These are phyloP conservation scores for Bombardia bombarda DNA, from an alignment of 495 filamentous ascomycete genomes.

Conservation along the genomic window DNA sequence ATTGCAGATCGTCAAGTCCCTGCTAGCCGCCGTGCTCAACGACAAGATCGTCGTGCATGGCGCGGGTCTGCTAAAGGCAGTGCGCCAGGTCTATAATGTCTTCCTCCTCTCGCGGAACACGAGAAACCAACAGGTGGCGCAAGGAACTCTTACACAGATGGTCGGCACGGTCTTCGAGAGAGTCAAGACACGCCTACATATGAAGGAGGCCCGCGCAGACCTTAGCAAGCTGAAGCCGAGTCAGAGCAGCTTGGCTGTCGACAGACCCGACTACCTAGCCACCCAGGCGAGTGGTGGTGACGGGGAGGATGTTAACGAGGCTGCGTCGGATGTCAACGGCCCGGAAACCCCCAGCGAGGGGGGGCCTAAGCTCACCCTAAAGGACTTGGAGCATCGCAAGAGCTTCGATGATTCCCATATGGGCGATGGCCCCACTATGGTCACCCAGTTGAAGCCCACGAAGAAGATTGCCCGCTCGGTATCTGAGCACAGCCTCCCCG, in stretches of 20 bases:
- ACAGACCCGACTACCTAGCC: slow-evolving; percentile 30
- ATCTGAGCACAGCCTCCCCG: slow-evolving; percentile 40
- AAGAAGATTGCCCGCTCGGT: slow-evolving; percentile 51
- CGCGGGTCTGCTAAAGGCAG: slow-evolving; percentile 93
- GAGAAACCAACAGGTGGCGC: slow-evolving; percentile 91
- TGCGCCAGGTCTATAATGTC: slow-evolving; percentile 97
- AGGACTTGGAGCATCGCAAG: slow-evolving; percentile 91
- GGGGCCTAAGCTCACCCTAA: slow-evolving; percentile 77
- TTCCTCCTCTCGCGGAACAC: slow-evolving; percentile 89
- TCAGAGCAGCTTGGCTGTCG: slow-evolving; percentile 38
- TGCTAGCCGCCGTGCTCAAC: slow-evolving; percentile 90
- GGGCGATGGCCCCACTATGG: slow-evolving; percentile 87
- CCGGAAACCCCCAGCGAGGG: slow-evolving; percentile 46
- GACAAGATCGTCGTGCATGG: slow-evolving; percentile 98
- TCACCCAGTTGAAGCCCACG: slow-evolving; percentile 64
- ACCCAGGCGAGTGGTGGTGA: slow-evolving; percentile 27
- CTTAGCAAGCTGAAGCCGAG: slow-evolving; percentile 41
- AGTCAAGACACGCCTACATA: slow-evolving; percentile 75
- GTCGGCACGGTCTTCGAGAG: slow-evolving; percentile 95
- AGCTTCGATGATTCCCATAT: slow-evolving; percentile 87
- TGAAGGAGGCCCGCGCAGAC: slow-evolving; percentile 66
- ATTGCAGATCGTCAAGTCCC: slow-evolving; percentile 94
- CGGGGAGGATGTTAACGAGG: slow-evolving; percentile 39
- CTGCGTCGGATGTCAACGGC: slow-evolving; percentile 40
- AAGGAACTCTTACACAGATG: slow-evolving; percentile 97